These are phyloP conservation scores for Pichia membranifaciens DNA, from an alignment of 805 yeast genomes.

Conservation along the genomic window DNA sequence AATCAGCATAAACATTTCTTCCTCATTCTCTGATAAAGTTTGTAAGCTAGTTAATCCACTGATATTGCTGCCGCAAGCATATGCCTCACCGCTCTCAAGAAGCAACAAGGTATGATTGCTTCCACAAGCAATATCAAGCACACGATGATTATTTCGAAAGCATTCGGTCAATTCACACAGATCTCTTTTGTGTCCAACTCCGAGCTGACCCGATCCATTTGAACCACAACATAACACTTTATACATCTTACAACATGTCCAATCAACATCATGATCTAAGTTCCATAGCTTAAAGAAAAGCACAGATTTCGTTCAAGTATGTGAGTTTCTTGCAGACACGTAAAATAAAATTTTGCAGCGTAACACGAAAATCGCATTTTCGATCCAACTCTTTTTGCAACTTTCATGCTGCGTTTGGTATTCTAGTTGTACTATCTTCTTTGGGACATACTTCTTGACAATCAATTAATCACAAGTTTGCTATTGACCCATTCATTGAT, in stretches of 20 bases:
- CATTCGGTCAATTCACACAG: constrained; percentile 24
- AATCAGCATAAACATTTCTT: background rate
- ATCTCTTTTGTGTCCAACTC: constrained; percentile 52
- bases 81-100: constrained; percentile 46
- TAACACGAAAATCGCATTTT: too few species aligned
- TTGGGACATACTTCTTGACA: too few species aligned
- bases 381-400: too few species aligned
- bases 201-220: constrained; percentile 75
- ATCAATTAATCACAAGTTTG: too few species aligned
- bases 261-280: too few species aligned
- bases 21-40: background rate
- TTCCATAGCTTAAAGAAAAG: too few species aligned
- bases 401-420: too few species aligned
- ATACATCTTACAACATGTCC: constrained; percentile 12
- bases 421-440: too few species aligned
- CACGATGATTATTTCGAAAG: background rate
- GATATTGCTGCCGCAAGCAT: constrained; percentile 43
- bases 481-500: too few species aligned
- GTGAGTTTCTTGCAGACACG: too few species aligned
- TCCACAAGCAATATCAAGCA: constrained; percentile 53
- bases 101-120: constrained; percentile 80
- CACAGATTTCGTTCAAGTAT: too few species aligned
- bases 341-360: background rate
- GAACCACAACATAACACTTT: constrained; percentile 65
- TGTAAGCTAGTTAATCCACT: background rate